phyloP scores from a whole-genome alignment of 257 asterid species.

The Prunella vulgaris region DNA sequence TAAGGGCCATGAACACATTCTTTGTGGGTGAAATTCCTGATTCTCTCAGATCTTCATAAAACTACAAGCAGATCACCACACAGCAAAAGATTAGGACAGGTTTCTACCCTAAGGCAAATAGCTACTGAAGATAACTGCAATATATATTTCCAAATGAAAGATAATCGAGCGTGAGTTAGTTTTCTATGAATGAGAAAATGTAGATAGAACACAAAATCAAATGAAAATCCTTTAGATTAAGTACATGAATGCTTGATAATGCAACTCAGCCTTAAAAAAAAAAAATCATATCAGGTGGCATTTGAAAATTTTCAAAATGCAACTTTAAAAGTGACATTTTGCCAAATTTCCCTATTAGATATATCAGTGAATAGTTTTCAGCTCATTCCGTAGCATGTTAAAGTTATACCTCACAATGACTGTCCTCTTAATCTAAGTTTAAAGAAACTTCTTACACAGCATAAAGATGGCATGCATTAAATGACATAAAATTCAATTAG shows the following conservation, averaged over 20 bases:
- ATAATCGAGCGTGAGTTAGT: background rate
- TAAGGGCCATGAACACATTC: constrained; percentile 67
- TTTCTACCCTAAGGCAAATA: constrained; percentile 8
- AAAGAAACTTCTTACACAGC: background rate
- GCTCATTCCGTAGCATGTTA: background rate
- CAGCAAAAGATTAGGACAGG: constrained; percentile 28
- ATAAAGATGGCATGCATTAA: background rate
- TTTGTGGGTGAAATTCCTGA: constrained; percentile 52
- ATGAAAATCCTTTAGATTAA: background rate
- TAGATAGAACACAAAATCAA: constrained; percentile 6
- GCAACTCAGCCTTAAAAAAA: background rate
- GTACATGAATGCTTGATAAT: constrained; percentile 5
- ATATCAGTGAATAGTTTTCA: background rate
- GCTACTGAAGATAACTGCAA: constrained; percentile 5
- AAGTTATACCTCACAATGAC: background rate
- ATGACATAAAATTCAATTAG: background rate
- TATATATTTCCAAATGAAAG: background rate
- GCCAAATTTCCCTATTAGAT: no score
- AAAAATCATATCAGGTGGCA: no score
- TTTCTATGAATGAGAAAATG: constrained; percentile 9
- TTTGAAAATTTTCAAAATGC: no score
- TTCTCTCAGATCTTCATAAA: constrained; percentile 43
- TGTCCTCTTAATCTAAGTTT: constrained; percentile 6
- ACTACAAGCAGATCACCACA: constrained; percentile 43
- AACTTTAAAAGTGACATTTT: no score